These are phyloP conservation scores for Babesia sp. DNA, from an alignment of 169 alveolate genomes.

Conservation along the genomic window DNA sequence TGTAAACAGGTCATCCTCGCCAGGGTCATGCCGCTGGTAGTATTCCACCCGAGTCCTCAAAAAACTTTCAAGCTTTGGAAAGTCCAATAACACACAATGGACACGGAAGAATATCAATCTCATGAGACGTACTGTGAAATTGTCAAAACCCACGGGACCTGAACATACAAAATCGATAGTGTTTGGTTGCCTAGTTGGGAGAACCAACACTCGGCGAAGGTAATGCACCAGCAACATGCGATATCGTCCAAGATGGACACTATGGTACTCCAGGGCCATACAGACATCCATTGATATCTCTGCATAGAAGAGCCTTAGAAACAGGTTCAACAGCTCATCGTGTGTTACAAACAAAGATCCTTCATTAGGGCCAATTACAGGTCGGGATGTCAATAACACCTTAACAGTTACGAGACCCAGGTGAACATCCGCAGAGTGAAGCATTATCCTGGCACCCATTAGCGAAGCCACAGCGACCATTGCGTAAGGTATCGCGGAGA, in stretches of 20 bases:
- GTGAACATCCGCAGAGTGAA: not conserved
- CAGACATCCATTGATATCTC: conserved; percentile 30
- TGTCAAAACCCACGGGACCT: not conserved
- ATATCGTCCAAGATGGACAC: not conserved
- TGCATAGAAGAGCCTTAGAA: conserved; percentile 16
- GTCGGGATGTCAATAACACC: not conserved
- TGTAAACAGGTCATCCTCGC: conserved; percentile 16
- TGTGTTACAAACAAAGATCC: not conserved
- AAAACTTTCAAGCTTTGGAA: conserved; percentile 21
- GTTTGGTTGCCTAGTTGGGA: conserved; percentile 4
- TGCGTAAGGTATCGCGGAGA: not conserved
- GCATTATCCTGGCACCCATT: not conserved
- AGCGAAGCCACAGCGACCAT: conserved; percentile 14
- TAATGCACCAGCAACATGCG: conserved; percentile 41
- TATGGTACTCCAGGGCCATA: conserved; percentile 46
- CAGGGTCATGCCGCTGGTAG: not conserved
- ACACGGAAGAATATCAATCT: conserved; percentile 40
- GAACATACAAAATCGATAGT: not conserved
- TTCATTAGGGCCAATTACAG: not conserved
- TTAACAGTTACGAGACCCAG: not conserved
- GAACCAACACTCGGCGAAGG: not conserved
- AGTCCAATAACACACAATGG: conserved; percentile 24
- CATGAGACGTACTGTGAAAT: conserved; percentile 20
- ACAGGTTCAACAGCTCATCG: not conserved
- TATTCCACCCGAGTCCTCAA: conserved; percentile 34